These are phyloP conservation scores for Mitragyna speciosa DNA, from an alignment of 257 asterid species.

Conservation along the genomic window DNA sequence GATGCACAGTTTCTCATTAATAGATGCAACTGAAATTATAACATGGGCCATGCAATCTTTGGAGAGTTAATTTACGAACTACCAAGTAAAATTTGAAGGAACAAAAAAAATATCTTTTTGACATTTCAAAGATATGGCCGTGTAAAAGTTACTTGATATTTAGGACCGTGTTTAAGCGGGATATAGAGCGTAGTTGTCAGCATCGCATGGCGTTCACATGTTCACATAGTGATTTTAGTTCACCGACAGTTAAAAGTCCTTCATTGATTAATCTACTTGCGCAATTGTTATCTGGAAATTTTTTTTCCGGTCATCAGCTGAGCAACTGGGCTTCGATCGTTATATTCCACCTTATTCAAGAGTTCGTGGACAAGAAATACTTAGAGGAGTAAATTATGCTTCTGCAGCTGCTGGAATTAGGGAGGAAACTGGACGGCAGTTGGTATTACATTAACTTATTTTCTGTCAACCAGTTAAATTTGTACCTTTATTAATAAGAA, in stretches of 20 bases:
- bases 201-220: no score
- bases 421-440: slow-evolving; percentile 42
- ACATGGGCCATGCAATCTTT: no score
- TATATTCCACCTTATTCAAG: slow-evolving; percentile 40
- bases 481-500: neutral
- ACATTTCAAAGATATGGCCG: neutral
- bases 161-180: no score
- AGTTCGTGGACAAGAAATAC: slow-evolving; percentile 35
- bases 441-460: slow-evolving; percentile 31
- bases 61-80: no score
- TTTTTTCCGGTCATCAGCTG: slow-evolving; percentile 32
- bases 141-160: no score
- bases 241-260: neutral
- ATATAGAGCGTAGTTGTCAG: no score
- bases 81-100: no score
- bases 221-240: no score
- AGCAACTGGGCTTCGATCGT: slow-evolving; percentile 45
- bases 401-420: slow-evolving; percentile 67
- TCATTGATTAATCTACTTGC: neutral
- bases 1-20: no score
- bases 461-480: neutral
- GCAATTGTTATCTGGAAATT: neutral
- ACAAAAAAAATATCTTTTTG: neutral
- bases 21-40: no score
- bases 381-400: slow-evolving; percentile 53